Evolutionary conservation across 2,329 filamentous ascomycete species (phyloP).

Genomic region (Chrysosporium queenslandicum): DNA sequence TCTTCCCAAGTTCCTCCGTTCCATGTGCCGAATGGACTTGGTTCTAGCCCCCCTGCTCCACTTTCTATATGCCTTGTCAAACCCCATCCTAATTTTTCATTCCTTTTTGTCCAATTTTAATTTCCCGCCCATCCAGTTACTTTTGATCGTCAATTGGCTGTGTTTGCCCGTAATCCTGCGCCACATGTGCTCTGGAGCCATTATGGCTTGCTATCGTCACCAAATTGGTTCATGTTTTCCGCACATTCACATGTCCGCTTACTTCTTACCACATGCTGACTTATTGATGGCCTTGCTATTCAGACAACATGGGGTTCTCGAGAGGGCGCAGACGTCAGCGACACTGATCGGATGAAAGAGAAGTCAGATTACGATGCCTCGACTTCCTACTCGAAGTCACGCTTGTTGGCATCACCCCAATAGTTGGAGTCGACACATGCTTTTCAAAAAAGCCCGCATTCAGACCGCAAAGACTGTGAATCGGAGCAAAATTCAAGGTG

Average conservation of each 20-base stretch:
- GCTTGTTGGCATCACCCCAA: background rate
- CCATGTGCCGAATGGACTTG: conserved; percentile 3
- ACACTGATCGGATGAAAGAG: conserved; percentile 18
- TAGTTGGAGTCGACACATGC: too few species aligned
- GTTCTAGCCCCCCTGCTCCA: conserved; percentile 14
- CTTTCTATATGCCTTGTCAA: conserved; percentile 5
- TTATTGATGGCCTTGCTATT: background rate
- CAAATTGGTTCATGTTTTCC: background rate
- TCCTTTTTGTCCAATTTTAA: conserved; percentile 4
- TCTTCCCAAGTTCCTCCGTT: background rate
- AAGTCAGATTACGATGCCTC: conserved; percentile 11
- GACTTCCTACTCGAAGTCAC: background rate
- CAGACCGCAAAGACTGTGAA: too few species aligned
- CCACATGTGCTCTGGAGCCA: background rate
- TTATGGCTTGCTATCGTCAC: background rate
- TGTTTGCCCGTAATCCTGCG: background rate
- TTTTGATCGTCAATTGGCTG: background rate
- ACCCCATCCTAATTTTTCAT: background rate
- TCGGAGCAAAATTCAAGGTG: background rate
- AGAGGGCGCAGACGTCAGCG: conserved; percentile 69
- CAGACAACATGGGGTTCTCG: conserved; percentile 89
- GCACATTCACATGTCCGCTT: conserved; percentile 1
- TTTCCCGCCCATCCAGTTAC: background rate
- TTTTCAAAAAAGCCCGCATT: too few species aligned
- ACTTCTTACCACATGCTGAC: conserved; percentile 9